A percentile compares a stretch with the other conserved stretches of the same genome.
Evolutionary conservation across 2,329 filamentous ascomycete species (phyloP).

Genomic region (Lachnellula suecica): DNA sequence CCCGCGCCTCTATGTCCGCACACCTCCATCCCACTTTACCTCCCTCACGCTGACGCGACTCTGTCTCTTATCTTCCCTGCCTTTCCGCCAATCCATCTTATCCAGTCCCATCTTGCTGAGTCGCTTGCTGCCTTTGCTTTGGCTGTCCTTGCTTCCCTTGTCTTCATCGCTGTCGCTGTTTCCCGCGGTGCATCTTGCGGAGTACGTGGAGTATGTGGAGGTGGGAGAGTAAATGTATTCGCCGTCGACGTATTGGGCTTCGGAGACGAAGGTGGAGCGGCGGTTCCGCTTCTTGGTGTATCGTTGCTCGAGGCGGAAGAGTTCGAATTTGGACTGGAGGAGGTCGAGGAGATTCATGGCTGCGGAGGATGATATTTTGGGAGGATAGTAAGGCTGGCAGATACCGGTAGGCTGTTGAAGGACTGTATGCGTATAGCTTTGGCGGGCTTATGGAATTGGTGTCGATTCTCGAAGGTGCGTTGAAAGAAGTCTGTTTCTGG

Average conservation of each 20-base stretch:
- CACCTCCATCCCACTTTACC: constrained; percentile 19
- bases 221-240: constrained; percentile 78
- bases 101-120: constrained; percentile 25
- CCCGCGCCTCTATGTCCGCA: not conserved
- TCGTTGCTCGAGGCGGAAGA: constrained; percentile 92
- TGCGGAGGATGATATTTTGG: not conserved
- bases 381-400: not conserved
- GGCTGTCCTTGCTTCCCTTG: constrained; percentile 10
- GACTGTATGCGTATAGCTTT: not conserved
- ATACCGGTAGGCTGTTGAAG: not conserved
- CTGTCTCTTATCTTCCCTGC: constrained; percentile 15
- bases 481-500: no score
- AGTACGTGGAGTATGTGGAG: constrained; percentile 45
- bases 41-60: constrained; percentile 22
- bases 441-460: no score
- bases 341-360: constrained; percentile 51
- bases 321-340: constrained; percentile 73
- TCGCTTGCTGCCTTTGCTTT: constrained; percentile 17
- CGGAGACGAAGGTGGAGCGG: constrained; percentile 84
- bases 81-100: constrained; percentile 28
- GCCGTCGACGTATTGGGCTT: constrained; percentile 89
- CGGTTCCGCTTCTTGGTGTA: constrained; percentile 87
- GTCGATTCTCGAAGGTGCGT: no score
- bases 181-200: constrained; percentile 34
- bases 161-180: constrained; percentile 22